Base-by-base conservation (phyloP, 2,329 filamentous ascomycete species). In the Colletotrichum tropicale region DNA sequence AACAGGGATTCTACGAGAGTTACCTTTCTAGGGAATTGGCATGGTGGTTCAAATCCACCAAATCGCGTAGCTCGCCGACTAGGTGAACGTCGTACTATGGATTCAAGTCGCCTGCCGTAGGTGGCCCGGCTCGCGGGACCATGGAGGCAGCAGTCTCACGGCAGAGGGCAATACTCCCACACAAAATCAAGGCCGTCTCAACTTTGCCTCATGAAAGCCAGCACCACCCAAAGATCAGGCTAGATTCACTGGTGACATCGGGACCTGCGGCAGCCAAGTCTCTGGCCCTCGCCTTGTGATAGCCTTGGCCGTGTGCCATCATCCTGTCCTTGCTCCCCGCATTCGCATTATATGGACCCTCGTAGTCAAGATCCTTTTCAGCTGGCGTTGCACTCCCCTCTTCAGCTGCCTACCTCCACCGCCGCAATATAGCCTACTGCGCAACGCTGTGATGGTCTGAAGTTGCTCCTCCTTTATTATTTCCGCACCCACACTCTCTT, bases 171-270 rank as follows among this genome's bases (percentile, higher is more conserved):
- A 24, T 62, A 21, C 48, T 48, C 32, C 48, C 73, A 73, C 43
- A 65, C 48, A 62, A 34, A 55, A 52, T 65, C 48, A 24, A 60
- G 58, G 24, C 70, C 70, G 70, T 75, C 70, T 73, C 73, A 73
- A 75, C 73, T 75, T 28, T 75, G 73, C 73, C 58, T 73, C 73
- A 73, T 65, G 58, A 68, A 30, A 30, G 38, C 70, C 58, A 52
- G 48, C 34, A 64, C 18, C n/a, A 64, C 10, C 58, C 58, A 65
- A 13, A 52, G 15, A 56, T 68, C 64, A 38, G 70, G 64, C 55
- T 36, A 30, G 62, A n/a, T 12, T 38, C 9, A 18, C 32, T 48
- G 18, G n/a, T 55, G 68, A 62, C n/a, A 72, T 68, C 38, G 43
- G 58, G 58, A 65, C 43, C 28, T 65, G 64, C 64, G 69, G 64